Evolutionary conservation across 352 stramenopile genomes (phyloP).

Genomic region (Globisporangium rhizosaccharum): DNA sequence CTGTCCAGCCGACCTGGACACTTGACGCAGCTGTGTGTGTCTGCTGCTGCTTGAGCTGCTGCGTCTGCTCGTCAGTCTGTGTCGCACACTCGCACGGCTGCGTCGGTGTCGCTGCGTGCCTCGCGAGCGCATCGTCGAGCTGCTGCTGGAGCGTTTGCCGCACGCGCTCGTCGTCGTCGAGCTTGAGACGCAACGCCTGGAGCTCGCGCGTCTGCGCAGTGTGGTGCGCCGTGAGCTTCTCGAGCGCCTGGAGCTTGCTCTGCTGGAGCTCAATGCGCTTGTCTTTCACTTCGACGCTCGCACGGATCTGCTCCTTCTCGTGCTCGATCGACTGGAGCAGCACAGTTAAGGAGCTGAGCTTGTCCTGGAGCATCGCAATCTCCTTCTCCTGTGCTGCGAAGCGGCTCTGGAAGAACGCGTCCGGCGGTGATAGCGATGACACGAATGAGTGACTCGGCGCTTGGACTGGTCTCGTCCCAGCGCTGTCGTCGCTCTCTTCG

Average conservation of each 20-base stretch:
- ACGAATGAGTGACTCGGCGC: neutral
- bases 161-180: conserved; percentile 44
- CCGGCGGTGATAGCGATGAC: neutral
- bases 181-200: conserved; percentile 30
- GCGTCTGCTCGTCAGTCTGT: conserved; percentile 38
- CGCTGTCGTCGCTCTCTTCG: neutral
- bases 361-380: conserved; percentile 66
- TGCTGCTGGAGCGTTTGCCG: conserved; percentile 40
- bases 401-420: conserved; percentile 52
- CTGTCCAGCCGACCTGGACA: neutral
- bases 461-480: neutral
- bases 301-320: conserved; percentile 47
- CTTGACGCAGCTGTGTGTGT: conserved; percentile 6
- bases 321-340: conserved; percentile 57
- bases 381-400: conserved; percentile 61
- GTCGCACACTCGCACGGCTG: conserved; percentile 22
- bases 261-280: conserved; percentile 68
- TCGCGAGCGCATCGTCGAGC: conserved; percentile 18
- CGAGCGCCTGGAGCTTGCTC: conserved; percentile 53
- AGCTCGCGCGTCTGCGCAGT: conserved; percentile 42
- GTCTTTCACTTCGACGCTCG: conserved; percentile 70
- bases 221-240: conserved; percentile 50
- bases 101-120: conserved; percentile 3
- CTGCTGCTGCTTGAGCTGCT: conserved; percentile 7
- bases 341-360: conserved; percentile 57